Evolutionary conservation across 2,329 filamentous ascomycete species (phyloP).

Genomic region (Madurella mycetomatis): DNA sequence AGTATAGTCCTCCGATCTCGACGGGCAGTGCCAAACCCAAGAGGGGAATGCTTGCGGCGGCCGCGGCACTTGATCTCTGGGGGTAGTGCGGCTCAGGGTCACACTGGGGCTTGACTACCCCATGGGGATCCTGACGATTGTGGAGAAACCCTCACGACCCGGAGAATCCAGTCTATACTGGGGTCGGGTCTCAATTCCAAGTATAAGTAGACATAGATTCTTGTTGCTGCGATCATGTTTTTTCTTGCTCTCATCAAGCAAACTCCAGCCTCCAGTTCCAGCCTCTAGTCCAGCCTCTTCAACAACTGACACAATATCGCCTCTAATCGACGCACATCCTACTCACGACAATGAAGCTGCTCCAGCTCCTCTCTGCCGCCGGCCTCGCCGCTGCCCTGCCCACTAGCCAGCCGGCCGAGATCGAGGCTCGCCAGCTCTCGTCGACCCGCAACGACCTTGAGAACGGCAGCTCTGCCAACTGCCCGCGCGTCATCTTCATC

Average conservation of each 20-base stretch:
- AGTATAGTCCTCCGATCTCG: not conserved
- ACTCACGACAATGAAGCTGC: slow-evolving; percentile 19
- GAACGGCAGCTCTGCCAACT: slow-evolving; percentile 19
- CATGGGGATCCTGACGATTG: not conserved
- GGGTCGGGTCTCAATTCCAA: not conserved
- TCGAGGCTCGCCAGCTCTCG: slow-evolving; percentile 9
- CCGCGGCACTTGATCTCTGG: slow-evolving; percentile 5
- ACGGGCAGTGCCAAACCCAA: not conserved
- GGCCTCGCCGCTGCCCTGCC: slow-evolving; percentile 17
- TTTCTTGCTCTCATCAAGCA: slow-evolving; percentile 1
- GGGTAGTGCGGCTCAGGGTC: not conserved
- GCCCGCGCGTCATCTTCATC: slow-evolving; percentile 37
- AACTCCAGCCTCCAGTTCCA: not conserved
- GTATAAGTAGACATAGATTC: slow-evolving; percentile 7
- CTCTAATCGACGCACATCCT: too few species aligned
- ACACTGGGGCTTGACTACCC: not conserved
- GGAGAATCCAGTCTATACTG: too few species aligned
- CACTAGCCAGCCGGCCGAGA: not conserved
- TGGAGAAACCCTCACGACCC: not conserved
- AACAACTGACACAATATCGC: not conserved
- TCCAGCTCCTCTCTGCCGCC: slow-evolving; percentile 12
- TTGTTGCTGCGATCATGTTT: not conserved
- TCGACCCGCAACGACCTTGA: slow-evolving; percentile 18
- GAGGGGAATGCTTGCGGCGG: slow-evolving; percentile 9
- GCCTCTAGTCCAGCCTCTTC: not conserved